phyloP scores from a whole-genome alignment of 1,284 basidiomycete genomes.

The Bondarzewia mesenterica region DNA sequence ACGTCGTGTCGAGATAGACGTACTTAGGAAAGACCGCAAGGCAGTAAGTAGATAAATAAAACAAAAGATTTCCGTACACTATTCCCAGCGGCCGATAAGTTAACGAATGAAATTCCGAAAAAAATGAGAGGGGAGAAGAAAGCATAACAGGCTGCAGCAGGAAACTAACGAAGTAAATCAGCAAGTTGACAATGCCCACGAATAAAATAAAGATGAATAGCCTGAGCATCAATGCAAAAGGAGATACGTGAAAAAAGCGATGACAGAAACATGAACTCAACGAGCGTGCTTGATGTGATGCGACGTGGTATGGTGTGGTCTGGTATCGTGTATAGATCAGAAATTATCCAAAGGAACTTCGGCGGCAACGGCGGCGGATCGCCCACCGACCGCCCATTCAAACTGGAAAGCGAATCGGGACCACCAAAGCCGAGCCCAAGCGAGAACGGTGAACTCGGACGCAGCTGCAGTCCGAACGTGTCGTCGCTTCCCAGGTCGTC shows the following conservation, averaged over 20 bases:
- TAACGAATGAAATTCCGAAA: too few relatives aligned
- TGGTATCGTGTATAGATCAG: too few relatives aligned
- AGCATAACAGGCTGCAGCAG: neutral
- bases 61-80: too few relatives aligned
- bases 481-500: constrained; percentile 5
- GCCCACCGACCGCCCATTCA: constrained; percentile 4
- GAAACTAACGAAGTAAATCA: constrained; percentile 2
- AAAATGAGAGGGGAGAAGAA: neutral
- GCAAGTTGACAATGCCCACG: neutral
- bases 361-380: constrained; percentile 24
- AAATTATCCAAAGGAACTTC: constrained; percentile 14
- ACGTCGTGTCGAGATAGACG: too few relatives aligned
- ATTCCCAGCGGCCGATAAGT: too few relatives aligned
- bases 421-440: constrained; percentile 13
- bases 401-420: neutral
- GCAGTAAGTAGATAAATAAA: too few relatives aligned
- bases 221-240: neutral
- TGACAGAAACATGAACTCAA: neutral
- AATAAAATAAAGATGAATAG: neutral
- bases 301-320: too few relatives aligned
- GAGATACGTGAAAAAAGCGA: constrained; percentile 4
- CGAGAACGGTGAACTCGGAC: constrained; percentile 19
- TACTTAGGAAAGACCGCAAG: too few relatives aligned
- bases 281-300: neutral
- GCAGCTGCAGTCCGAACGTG: constrained; percentile 17